Evolutionary conservation across 140 eudicot genomes (phyloP).

Genomic region (Erigeron philadelphicus): DNA sequence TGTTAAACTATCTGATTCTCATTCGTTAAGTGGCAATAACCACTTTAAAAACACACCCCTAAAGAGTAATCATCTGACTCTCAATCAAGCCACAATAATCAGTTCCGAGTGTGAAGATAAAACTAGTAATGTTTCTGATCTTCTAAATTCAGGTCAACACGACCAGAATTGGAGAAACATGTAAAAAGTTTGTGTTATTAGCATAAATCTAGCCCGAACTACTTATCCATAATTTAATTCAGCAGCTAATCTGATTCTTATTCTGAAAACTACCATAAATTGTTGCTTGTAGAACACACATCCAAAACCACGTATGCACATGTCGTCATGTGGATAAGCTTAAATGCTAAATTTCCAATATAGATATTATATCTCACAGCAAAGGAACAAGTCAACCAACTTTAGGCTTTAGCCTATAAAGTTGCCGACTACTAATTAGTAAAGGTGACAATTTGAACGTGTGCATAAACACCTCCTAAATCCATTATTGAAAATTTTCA

Average conservation of each 20-base stretch:
- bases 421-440: not conserved
- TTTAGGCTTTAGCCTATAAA: not conserved
- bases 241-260: not conserved
- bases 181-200: not conserved
- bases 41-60: not conserved
- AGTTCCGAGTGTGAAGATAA: too few species aligned
- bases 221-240: not conserved
- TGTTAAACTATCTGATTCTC: not conserved
- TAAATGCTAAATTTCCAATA: not conserved
- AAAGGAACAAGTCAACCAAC: too few species aligned
- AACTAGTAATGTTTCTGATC: not conserved
- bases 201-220: not conserved
- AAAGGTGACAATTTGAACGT: not conserved
- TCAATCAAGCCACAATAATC: not conserved
- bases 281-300: not conserved
- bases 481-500: too few species aligned
- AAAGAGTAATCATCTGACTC: not conserved
- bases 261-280: not conserved
- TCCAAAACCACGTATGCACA: not conserved
- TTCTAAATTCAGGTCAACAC: not conserved
- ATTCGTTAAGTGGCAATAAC: not conserved
- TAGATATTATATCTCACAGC: not conserved
- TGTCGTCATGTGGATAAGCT: conserved; percentile 3
- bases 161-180: not conserved
- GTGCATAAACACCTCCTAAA: too few species aligned